Evolutionary conservation across 2,329 filamentous ascomycete genomes (phyloP).

Genomic region (Didymella segeticola): DNA sequence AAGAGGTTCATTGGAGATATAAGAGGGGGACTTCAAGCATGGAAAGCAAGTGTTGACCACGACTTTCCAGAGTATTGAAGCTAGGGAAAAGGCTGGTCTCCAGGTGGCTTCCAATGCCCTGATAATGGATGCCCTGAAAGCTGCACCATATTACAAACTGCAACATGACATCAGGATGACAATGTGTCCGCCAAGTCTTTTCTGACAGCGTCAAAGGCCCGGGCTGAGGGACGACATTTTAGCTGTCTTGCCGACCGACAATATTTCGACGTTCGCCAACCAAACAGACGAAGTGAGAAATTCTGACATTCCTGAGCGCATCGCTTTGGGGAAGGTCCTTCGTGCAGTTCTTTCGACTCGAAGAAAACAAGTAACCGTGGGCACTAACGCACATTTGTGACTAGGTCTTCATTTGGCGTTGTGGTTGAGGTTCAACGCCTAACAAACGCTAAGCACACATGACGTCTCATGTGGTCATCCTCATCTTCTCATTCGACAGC

Average conservation of each 20-base stretch:
- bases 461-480: neutral
- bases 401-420: neutral
- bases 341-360: too few relatives aligned
- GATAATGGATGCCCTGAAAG: neutral
- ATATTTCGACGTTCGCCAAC: too few relatives aligned
- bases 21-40: constrained; percentile 72
- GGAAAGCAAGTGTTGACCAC: constrained; percentile 71
- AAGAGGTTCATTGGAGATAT: constrained; percentile 73
- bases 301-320: too few relatives aligned
- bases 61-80: constrained; percentile 63
- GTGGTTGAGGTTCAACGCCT: neutral
- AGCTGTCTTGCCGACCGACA: too few relatives aligned
- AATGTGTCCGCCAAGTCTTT: too few relatives aligned
- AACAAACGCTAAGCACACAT: neutral
- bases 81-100: neutral
- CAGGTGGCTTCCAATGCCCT: neutral
- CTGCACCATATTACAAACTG: too few relatives aligned
- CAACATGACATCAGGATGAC: too few relatives aligned
- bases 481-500: neutral
- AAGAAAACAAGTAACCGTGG: too few relatives aligned
- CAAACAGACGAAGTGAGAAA: too few relatives aligned
- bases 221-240: too few relatives aligned
- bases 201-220: too few relatives aligned
- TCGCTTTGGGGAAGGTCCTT: too few relatives aligned
- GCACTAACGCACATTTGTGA: neutral